Percentiles rank a stretch among this genome's conserved stretches.
phyloP scores from a whole-genome alignment of 73 alveolate species.

The Urostyla sp. region DNA sequence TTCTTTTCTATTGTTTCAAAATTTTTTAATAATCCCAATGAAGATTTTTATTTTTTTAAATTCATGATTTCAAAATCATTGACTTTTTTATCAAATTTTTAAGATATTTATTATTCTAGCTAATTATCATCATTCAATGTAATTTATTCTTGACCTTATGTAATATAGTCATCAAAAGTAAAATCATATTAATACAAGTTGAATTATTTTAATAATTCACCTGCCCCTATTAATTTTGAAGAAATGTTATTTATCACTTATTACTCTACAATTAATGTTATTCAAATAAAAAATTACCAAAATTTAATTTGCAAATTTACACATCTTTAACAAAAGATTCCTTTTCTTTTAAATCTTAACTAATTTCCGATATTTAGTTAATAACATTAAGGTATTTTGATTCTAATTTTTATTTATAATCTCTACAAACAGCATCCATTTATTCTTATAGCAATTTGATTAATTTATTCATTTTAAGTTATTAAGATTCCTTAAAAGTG shows the following conservation, averaged over 20 bases:
- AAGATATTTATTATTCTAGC: slow-evolving; percentile 5
- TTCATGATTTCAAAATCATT: neutral
- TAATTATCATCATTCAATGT: slow-evolving; percentile 10
- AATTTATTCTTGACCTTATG: slow-evolving; percentile 1
- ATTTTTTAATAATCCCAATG: neutral
- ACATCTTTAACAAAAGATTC: slow-evolving; percentile 32
- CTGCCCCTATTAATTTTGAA: slow-evolving; percentile 16
- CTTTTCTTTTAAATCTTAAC: neutral
- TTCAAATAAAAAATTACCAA: neutral
- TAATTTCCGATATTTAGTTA: slow-evolving; percentile 5
- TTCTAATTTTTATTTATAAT: slow-evolving; percentile 2
- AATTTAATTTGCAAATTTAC: neutral
- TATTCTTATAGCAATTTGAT: slow-evolving; percentile 10
- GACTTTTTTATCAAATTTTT: slow-evolving; percentile 31
- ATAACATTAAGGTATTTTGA: slow-evolving; percentile 9
- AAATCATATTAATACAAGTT: neutral
- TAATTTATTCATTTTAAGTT: slow-evolving; percentile 20
- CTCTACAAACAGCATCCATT: neutral
- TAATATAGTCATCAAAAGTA: neutral
- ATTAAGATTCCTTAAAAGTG: slow-evolving; percentile 3
- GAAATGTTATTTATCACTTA: slow-evolving; percentile 29
- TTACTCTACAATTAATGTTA: neutral
- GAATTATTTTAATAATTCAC: slow-evolving; percentile 6
- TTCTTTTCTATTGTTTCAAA: neutral
- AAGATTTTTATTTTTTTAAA: neutral